Evolutionary conservation across 331 rosid species (phyloP).

Genomic region (Rosa hybrid): DNA sequence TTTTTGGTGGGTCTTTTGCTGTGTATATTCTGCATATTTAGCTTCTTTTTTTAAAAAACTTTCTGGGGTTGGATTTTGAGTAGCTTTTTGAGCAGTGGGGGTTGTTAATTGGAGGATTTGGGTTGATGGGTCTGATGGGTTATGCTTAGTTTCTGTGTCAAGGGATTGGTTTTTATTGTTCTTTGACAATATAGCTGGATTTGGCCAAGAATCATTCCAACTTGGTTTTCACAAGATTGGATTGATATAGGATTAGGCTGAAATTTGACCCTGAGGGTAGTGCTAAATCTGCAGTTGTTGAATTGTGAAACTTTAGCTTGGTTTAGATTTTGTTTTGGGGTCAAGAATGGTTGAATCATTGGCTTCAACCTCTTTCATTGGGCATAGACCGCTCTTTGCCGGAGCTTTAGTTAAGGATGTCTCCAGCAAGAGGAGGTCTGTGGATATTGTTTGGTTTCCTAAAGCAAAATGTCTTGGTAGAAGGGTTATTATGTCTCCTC

Average conservation of each 20-base stretch:
- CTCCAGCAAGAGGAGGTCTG: conserved; percentile 50
- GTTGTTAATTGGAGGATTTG: conserved; percentile 29
- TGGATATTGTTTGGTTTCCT: conserved; percentile 34
- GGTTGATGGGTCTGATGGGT: conserved; percentile 29
- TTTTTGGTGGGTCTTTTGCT: background rate
- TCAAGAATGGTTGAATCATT: conserved; percentile 69
- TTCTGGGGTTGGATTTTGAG: conserved; percentile 22
- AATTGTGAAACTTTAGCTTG: conserved; percentile 25
- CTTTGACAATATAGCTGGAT: conserved; percentile 25
- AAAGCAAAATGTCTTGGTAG: conserved; percentile 48
- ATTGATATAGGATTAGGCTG: background rate
- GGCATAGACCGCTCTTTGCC: conserved; percentile 58
- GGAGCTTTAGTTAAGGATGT: conserved; percentile 49
- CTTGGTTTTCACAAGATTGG: conserved; percentile 12
- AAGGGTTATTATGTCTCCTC: conserved; percentile 43
- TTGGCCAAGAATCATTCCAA: conserved; percentile 19
- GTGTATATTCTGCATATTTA: conserved; percentile 5
- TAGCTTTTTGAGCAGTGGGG: conserved; percentile 9
- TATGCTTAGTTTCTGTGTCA: conserved; percentile 35
- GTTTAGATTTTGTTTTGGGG: conserved; percentile 11
- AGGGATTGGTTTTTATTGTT: conserved; percentile 34
- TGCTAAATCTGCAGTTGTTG: conserved; percentile 7
- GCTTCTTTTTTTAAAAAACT: background rate
- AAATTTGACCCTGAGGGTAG: background rate
- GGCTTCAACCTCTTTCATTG: conserved; percentile 74